Percentiles rank a stretch among this genome's conserved stretches.
phyloP scores from a whole-genome alignment of 768 basidiomycete species.

The Strobilomyces echinocephalus region DNA sequence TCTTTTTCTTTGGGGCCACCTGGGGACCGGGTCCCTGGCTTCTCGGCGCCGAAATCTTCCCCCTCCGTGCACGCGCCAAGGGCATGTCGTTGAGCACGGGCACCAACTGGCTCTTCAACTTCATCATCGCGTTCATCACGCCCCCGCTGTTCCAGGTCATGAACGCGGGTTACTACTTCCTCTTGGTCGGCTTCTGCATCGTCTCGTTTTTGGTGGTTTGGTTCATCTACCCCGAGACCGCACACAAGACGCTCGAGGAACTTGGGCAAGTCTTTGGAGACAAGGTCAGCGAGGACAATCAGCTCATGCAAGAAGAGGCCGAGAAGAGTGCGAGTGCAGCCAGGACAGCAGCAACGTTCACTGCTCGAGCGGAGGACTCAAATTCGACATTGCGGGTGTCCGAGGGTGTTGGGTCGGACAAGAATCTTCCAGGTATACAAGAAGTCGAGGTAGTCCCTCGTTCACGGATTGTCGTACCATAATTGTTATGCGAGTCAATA shows the following conservation, averaged over 20 bases:
- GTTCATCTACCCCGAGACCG: constrained; percentile 49
- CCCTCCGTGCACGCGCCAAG: constrained; percentile 35
- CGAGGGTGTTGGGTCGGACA: constrained; percentile 14
- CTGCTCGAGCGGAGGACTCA: constrained; percentile 17
- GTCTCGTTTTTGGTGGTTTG: constrained; percentile 43
- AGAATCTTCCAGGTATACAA: constrained; percentile 13
- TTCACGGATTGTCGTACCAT: constrained; percentile 5
- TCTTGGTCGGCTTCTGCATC: constrained; percentile 44
- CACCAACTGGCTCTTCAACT: constrained; percentile 33
- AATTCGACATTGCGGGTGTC: constrained; percentile 23
- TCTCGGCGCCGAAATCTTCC: constrained; percentile 49
- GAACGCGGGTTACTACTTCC: constrained; percentile 47
- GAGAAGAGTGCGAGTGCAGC: constrained; percentile 11
- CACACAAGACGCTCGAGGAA: constrained; percentile 43
- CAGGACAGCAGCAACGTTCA: constrained; percentile 12
- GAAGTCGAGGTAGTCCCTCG: constrained; percentile 14
- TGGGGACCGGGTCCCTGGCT: constrained; percentile 56
- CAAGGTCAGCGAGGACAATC: constrained; percentile 22
- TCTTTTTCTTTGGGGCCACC: constrained; percentile 55
- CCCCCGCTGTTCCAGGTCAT: constrained; percentile 57
- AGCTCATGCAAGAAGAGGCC: constrained; percentile 10
- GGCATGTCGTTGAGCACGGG: constrained; percentile 36
- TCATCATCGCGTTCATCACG: constrained; percentile 43
- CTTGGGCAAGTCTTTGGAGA: constrained; percentile 49
- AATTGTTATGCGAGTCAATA: neutral